phyloP scores from a whole-genome alignment of 495 filamentous ascomycete species.

The Podospora tetraspora region DNA sequence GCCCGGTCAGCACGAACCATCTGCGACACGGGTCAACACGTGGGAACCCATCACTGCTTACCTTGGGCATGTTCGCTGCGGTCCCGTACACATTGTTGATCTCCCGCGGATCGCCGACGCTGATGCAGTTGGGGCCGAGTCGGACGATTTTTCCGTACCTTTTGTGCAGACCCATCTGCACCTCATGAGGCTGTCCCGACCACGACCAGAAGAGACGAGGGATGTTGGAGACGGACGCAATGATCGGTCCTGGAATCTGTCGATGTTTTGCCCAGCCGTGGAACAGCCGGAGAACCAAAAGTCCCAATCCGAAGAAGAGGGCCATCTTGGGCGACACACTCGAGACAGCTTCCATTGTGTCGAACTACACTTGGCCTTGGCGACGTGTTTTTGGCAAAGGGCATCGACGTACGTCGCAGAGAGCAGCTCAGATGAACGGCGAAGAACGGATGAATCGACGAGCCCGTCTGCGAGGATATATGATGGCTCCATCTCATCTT shows the following conservation, averaged over 20 bases:
- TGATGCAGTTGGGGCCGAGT: conserved; percentile 46
- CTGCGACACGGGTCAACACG: background rate
- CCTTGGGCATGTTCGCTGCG: conserved; percentile 21
- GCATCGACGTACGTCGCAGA: background rate
- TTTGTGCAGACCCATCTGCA: conserved; percentile 31
- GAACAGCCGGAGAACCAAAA: background rate
- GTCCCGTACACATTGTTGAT: conserved; percentile 34
- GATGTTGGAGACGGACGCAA: conserved; percentile 13
- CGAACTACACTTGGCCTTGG: background rate
- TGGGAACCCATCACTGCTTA: background rate
- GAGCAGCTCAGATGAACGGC: background rate
- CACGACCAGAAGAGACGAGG: conserved; percentile 11
- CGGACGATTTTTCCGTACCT: conserved; percentile 47
- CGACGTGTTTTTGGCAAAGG: background rate
- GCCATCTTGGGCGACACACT: background rate
- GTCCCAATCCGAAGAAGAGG: background rate
- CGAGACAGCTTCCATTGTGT: background rate
- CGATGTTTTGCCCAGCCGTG: conserved; percentile 4
- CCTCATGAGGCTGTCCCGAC: conserved; percentile 4
- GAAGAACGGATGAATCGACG: background rate
- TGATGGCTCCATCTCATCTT: background rate
- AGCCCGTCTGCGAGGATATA: background rate
- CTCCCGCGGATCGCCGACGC: conserved; percentile 33
- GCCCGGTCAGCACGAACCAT: background rate
- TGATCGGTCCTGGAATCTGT: conserved; percentile 12